These are phyloP conservation scores for Nymphaea thermarum DNA, from an alignment of 164 flowering plant species.

Conservation along the genomic window DNA sequence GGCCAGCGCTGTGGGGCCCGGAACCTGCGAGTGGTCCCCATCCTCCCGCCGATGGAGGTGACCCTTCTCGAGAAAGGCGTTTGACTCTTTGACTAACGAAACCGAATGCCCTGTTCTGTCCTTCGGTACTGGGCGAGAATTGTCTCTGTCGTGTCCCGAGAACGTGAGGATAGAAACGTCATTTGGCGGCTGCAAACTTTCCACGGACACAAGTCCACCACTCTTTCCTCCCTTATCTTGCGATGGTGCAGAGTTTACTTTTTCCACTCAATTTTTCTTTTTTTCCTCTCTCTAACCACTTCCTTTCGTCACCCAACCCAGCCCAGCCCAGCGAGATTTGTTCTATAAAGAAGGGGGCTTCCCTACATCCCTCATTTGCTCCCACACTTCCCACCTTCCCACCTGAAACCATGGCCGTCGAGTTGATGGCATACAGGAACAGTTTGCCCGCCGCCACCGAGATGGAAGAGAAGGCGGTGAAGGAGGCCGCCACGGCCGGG, in stretches of 20 bases:
- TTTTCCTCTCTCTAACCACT: neutral
- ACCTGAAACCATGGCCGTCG: slow-evolving; percentile 51
- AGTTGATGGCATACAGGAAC: slow-evolving; percentile 37
- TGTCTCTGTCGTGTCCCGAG: no score
- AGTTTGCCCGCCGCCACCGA: slow-evolving; percentile 8
- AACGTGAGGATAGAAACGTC: neutral
- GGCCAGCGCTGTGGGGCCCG: no score
- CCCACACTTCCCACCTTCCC: neutral
- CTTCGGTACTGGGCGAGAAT: no score
- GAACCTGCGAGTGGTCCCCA: no score
- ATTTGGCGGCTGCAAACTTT: neutral
- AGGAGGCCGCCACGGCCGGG: slow-evolving; percentile 81
- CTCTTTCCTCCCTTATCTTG: neutral
- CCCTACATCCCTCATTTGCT: neutral
- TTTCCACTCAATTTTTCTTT: neutral
- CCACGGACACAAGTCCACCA: neutral
- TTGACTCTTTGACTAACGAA: no score
- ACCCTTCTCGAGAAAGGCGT: no score
- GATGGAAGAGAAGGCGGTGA: slow-evolving; percentile 38
- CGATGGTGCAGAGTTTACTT: neutral
- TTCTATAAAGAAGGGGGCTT: neutral
- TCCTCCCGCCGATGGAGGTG: no score
- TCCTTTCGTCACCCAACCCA: neutral
- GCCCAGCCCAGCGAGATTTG: neutral
- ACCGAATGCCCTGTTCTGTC: no score